Evolutionary conservation across 1,284 basidiomycete species (phyloP).

Genomic region (Mixia osmundae): DNA sequence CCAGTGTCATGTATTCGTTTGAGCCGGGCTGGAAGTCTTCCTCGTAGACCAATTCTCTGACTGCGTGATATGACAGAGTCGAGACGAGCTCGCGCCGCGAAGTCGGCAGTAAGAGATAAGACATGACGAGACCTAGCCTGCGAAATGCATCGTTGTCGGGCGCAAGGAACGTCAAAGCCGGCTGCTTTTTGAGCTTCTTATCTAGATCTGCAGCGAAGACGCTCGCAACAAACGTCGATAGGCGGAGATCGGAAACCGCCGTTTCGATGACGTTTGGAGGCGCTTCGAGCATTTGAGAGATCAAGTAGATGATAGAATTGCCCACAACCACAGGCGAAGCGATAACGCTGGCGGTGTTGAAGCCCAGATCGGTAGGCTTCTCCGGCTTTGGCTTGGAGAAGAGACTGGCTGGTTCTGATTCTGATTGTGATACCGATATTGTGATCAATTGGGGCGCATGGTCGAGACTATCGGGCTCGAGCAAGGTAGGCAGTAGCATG

Average conservation of each 20-base stretch:
- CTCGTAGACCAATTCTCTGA: slow-evolving; percentile 54
- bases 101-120: slow-evolving; percentile 46
- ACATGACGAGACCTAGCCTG: slow-evolving; percentile 65
- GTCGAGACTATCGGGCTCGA: slow-evolving; percentile 41
- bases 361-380: slow-evolving; percentile 34
- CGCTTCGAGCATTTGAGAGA: slow-evolving; percentile 56
- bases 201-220: slow-evolving; percentile 63
- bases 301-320: slow-evolving; percentile 66
- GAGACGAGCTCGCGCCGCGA: slow-evolving; percentile 53
- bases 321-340: slow-evolving; percentile 41
- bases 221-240: slow-evolving; percentile 73
- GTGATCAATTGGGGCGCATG: slow-evolving; percentile 45
- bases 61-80: slow-evolving; percentile 62
- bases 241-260: slow-evolving; percentile 52
- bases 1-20: slow-evolving; percentile 20
- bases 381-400: not conserved
- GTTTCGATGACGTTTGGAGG: slow-evolving; percentile 61
- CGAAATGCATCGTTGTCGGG: slow-evolving; percentile 74
- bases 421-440: slow-evolving; percentile 34
- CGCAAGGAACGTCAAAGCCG: slow-evolving; percentile 59
- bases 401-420: slow-evolving; percentile 6
- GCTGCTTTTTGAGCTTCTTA: slow-evolving; percentile 37
- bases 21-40: slow-evolving; percentile 28
- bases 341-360: slow-evolving; percentile 60
- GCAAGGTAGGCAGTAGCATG: slow-evolving; percentile 51